Conservation (phyloP, 352 stramenopile genomes). For the Pilasporangium apinafurcum region DNA sequence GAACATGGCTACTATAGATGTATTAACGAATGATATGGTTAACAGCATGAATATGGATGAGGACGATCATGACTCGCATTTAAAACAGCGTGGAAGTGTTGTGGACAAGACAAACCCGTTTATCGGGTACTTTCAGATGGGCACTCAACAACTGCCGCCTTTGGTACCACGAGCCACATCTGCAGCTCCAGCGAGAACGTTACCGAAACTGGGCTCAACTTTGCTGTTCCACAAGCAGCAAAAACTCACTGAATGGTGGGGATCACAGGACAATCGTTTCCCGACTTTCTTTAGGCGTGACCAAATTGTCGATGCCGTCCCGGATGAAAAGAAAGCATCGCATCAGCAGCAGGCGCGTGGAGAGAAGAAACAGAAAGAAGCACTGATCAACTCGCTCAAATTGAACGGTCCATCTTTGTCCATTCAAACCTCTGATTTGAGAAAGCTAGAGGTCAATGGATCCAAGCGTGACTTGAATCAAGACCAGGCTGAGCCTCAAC, state of each 20-base stretch:
- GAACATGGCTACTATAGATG: background rate
- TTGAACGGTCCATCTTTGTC: background rate
- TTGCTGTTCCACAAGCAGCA: slow-evolving; percentile 38
- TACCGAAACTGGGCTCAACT: slow-evolving; percentile 12
- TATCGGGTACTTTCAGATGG: slow-evolving; percentile 81
- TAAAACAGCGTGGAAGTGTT: slow-evolving; percentile 31
- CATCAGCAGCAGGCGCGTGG: background rate
- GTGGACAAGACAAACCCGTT: slow-evolving; percentile 87
- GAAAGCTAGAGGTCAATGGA: background rate
- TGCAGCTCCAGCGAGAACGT: background rate
- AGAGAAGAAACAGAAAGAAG: background rate
- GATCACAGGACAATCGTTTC: slow-evolving; percentile 21
- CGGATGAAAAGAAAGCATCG: background rate
- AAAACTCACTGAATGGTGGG: slow-evolving; percentile 39
- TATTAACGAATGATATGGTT: slow-evolving; percentile 4
- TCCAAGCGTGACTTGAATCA: background rate
- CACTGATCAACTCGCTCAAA: background rate
- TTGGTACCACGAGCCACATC: slow-evolving; percentile 1
- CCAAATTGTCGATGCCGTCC: slow-evolving; percentile 6
- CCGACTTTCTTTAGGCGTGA: slow-evolving; percentile 30
- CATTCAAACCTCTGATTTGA: slow-evolving; percentile 7
- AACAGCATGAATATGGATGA: slow-evolving; percentile 2
- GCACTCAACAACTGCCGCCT: slow-evolving; percentile 1
- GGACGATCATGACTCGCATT: slow-evolving; percentile 20
- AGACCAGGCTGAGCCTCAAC: background rate